Evolutionary conservation across 192 early-diverging fungal species (phyloP).

Genomic region (Mortierella claussenii): DNA sequence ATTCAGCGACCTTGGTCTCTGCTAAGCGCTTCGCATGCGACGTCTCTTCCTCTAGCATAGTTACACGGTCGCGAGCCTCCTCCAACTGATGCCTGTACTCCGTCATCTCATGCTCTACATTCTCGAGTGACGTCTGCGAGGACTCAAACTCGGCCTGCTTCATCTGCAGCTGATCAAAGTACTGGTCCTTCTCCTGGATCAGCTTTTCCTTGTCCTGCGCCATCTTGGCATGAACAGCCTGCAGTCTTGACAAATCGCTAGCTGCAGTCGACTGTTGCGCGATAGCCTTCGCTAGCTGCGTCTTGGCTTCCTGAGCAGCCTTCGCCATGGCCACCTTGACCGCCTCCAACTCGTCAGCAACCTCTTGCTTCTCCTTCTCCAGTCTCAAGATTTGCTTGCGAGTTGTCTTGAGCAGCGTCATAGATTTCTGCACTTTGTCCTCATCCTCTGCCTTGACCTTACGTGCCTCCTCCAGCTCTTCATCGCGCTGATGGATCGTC

Average conservation of each 20-base stretch:
- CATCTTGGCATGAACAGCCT: constrained; percentile 51
- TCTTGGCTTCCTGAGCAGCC: constrained; percentile 44
- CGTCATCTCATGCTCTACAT: constrained; percentile 63
- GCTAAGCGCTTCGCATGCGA: constrained; percentile 40
- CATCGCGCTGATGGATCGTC: constrained; percentile 61
- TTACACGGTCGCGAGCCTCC: constrained; percentile 62
- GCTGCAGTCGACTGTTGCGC: constrained; percentile 44
- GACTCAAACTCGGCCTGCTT: constrained; percentile 71
- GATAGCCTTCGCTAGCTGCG: constrained; percentile 19
- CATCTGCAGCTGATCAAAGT: constrained; percentile 67
- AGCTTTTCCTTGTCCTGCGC: constrained; percentile 60
- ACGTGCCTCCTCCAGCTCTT: constrained; percentile 44
- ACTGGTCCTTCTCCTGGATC: constrained; percentile 55
- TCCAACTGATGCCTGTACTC: constrained; percentile 58
- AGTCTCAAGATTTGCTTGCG: constrained; percentile 63
- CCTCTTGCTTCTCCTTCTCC: constrained; percentile 62
- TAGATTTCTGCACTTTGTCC: constrained; percentile 60
- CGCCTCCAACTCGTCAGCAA: constrained; percentile 53
- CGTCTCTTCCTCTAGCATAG: constrained; percentile 65
- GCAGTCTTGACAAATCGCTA: constrained; percentile 50
- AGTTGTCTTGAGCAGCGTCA: constrained; percentile 55
- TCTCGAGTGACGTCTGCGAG: constrained; percentile 65
- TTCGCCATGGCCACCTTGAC: constrained; percentile 36
- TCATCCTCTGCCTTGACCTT: constrained; percentile 56
- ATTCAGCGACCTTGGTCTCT: constrained; percentile 47